Conservation (phyloP, 495 filamentous ascomycete species). For the Neurospora hispaniola region DNA sequence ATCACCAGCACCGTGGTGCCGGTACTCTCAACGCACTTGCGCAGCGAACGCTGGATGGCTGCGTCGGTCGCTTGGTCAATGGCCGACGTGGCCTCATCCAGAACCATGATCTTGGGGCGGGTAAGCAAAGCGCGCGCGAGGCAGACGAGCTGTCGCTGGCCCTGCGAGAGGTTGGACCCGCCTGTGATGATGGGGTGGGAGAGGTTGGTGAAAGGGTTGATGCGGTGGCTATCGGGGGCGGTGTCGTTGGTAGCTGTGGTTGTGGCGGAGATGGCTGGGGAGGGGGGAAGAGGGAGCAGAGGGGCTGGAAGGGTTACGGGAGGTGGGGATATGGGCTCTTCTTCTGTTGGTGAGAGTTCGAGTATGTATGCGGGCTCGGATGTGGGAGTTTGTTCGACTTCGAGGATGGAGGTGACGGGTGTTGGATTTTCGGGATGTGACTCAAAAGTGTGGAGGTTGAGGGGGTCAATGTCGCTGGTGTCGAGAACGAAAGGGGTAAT, state of each 20-base stretch:
- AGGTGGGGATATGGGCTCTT: background rate
- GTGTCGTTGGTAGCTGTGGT: background rate
- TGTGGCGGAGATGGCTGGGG: background rate
- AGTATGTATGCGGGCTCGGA: background rate
- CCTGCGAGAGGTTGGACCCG: constrained; percentile 44
- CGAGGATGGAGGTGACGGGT: background rate
- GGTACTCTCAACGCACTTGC: constrained; percentile 57
- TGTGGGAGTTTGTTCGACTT: background rate
- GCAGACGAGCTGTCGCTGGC: constrained; percentile 57
- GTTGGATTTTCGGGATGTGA: background rate
- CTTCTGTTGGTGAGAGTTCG: background rate
- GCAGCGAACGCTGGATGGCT: constrained; percentile 58
- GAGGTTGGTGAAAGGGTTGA: constrained; percentile 18
- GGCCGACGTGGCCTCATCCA: constrained; percentile 79
- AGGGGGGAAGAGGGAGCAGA: background rate
- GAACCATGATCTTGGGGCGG: constrained; percentile 65
- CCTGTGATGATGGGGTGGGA: constrained; percentile 17
- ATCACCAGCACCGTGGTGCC: constrained; percentile 72
- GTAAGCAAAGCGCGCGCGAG: constrained; percentile 62
- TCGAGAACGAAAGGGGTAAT: background rate
- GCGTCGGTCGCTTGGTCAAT: constrained; percentile 64
- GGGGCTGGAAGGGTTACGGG: background rate
- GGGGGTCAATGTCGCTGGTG: background rate
- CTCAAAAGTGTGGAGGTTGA: background rate
- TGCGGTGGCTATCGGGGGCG: background rate